Evolutionary conservation across 176 grass and related monocot genomes (phyloP), one percentile per base, ranked within the genome.

Genomic region (Oropetium thomaeum): DNA sequence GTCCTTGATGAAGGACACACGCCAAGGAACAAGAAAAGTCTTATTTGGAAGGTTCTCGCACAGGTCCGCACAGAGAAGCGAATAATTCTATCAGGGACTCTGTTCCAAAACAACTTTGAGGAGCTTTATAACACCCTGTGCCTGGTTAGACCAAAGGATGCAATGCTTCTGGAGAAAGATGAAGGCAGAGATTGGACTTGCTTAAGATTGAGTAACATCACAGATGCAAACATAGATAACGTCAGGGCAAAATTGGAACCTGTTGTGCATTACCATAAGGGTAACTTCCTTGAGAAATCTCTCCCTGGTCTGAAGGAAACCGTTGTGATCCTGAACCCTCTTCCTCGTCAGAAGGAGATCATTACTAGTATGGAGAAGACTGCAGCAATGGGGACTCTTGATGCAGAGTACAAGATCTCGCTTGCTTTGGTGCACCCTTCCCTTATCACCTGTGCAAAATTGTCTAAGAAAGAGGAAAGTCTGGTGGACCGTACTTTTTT

Each of bases 1-100:
- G 69, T 97, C 78, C 84, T 97, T 31, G 91, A 97, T 61, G 95
- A 97, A 54, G 95, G 90, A 19, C 95, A 97, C 75, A 93, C 74
- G 15, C 90, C 94, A 54, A 86, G 94, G 70, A 97, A 93, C 55
- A 83, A 81, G 26, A 63, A 43, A 0, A 81, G 74, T 22, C 43
- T 75, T 8, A 81, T 89, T 34, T 93, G 88, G 86, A 97, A 89
- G 40, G 81, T 65, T 78, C 49, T 97, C 41, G 45, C 39, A 28
- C 15, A 85, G 53, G 86, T 92, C 12, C 75, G 68, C 35, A 87
- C 95, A 0, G 66, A 89, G 44, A 93, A 91, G 23, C 22, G 91
- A 19, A 89, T 97, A 23, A 83, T 93, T 44, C 79, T 97, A 52
- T 97, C 90, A 0, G 91, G 95, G 22, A 97, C 95, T 79, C 88